Evolutionary conservation across 495 filamentous ascomycete species (phyloP).

Genomic region (Podospora pseudocomata): DNA sequence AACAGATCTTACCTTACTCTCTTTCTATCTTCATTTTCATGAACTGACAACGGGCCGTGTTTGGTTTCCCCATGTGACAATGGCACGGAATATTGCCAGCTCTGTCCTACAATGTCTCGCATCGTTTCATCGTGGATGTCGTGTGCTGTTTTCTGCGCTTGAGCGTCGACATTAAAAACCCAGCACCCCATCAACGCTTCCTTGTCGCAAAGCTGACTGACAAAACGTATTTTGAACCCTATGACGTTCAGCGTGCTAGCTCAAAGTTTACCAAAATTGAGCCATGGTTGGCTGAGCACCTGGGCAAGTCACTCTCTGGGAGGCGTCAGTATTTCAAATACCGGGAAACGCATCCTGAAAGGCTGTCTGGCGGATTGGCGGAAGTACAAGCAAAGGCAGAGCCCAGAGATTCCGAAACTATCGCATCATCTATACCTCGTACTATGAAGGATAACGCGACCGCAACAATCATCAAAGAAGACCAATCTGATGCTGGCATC

Average conservation of each 20-base stretch:
- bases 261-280: constrained; percentile 4
- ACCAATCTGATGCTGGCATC: constrained; percentile 19
- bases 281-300: constrained; percentile 26
- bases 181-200: constrained; percentile 30
- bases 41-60: no score
- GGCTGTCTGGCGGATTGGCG: constrained; percentile 31
- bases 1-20: neutral
- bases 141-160: constrained; percentile 23
- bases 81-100: neutral
- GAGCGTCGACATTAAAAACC: constrained; percentile 22
- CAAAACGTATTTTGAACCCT: constrained; percentile 16
- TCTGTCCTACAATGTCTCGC: neutral
- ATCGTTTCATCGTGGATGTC: constrained; percentile 12
- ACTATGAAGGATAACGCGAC: neutral
- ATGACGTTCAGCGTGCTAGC: constrained; percentile 12
- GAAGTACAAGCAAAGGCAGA: neutral
- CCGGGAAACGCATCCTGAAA: constrained; percentile 38
- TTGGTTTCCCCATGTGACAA: neutral
- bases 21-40: neutral
- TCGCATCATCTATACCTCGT: constrained; percentile 21
- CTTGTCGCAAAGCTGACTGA: constrained; percentile 13
- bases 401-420: constrained; percentile 11
- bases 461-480: constrained; percentile 18
- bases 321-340: constrained; percentile 44
- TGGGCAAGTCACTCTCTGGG: constrained; percentile 42